phyloP scores from a whole-genome alignment of 2,329 filamentous ascomycete genomes.

The Fusarium sp. region DNA sequence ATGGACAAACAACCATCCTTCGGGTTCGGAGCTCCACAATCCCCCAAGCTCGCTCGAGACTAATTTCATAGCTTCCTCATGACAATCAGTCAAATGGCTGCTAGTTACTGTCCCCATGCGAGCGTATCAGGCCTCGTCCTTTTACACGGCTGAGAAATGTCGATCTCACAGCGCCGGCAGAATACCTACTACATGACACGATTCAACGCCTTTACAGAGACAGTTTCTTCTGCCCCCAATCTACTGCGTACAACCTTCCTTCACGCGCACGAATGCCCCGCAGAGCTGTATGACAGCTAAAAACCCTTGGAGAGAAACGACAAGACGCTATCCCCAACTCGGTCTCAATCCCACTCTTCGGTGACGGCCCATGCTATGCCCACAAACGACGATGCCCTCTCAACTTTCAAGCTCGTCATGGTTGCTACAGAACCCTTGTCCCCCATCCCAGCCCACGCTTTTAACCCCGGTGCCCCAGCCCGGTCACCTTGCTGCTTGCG shows the following conservation, averaged over 20 bases:
- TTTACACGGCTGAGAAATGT: conserved; percentile 1
- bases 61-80: conserved; percentile 17
- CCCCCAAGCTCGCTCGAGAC: conserved; percentile 30
- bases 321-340: conserved; percentile 36
- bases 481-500: conserved; percentile 47
- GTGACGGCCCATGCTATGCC: conserved; percentile 40
- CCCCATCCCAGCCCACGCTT: conserved; percentile 41
- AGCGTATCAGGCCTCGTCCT: conserved; percentile 18
- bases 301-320: conserved; percentile 28
- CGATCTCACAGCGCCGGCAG: conserved; percentile 3
- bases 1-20: conserved; percentile 44
- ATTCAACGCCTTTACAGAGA: background rate
- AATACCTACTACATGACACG: background rate
- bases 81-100: conserved; percentile 16
- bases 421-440: conserved; percentile 44
- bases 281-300: conserved; percentile 21
- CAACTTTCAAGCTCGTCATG: conserved; percentile 44
- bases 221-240: conserved; percentile 6
- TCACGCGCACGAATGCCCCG: conserved; percentile 11
- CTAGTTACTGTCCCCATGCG: conserved; percentile 5
- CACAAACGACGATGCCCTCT: conserved; percentile 38
- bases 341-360: conserved; percentile 42
- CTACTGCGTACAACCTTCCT: background rate
- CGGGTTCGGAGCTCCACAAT: conserved; percentile 36
- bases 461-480: conserved; percentile 43